Conservation (phyloP, 2,329 filamentous ascomycete genomes). For the Verticillium klebahnii region DNA sequence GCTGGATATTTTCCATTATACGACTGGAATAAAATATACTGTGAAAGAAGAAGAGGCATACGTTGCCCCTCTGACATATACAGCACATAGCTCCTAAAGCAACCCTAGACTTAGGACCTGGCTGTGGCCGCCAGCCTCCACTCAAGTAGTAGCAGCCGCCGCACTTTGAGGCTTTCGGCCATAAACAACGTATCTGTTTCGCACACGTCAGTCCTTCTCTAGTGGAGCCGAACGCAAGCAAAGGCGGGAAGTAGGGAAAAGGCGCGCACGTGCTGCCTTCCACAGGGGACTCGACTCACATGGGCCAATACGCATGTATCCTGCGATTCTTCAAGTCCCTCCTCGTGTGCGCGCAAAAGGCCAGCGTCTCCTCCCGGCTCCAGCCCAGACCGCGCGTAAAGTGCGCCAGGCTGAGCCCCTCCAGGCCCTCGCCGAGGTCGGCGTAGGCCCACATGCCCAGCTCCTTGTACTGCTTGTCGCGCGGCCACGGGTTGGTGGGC, state of each 20-base stretch:
- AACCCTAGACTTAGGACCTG: too few relatives aligned
- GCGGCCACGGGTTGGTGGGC: slow-evolving; percentile 42
- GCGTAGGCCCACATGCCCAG: slow-evolving; percentile 25
- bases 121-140: not conserved
- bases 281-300: not conserved
- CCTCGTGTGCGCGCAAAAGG: slow-evolving; percentile 17
- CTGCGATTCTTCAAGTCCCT: slow-evolving; percentile 17
- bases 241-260: not conserved
- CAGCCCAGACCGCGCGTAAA: slow-evolving; percentile 21
- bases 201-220: not conserved
- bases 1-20: too few relatives aligned
- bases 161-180: not conserved
- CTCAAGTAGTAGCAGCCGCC: not conserved
- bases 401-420: slow-evolving; percentile 20
- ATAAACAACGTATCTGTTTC: not conserved
- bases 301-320: slow-evolving; percentile 17
- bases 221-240: not conserved
- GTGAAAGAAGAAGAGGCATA: too few relatives aligned
- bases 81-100: too few relatives aligned
- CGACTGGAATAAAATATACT: too few relatives aligned
- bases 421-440: slow-evolving; percentile 24
- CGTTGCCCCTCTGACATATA: too few relatives aligned
- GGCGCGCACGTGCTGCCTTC: not conserved
- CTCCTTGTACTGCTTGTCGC: slow-evolving; percentile 41
- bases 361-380: slow-evolving; percentile 17